Evolutionary conservation across 164 flowering plant genomes (phyloP).

Genomic region (Buxus sempervirens): DNA sequence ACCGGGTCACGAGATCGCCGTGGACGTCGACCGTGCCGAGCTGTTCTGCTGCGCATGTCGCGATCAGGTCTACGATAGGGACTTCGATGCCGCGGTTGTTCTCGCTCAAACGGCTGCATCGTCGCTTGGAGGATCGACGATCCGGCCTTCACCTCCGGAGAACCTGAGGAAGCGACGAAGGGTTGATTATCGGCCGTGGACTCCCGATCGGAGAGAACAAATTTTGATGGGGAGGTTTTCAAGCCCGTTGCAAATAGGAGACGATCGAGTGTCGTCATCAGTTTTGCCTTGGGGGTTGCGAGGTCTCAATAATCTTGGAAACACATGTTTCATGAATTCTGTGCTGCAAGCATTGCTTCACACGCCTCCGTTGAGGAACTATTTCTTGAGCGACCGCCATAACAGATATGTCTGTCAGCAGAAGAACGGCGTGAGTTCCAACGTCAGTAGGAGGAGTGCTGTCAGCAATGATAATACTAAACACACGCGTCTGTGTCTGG

Average conservation of each 20-base stretch:
- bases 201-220: slow-evolving; percentile 52
- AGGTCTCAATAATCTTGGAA: slow-evolving; percentile 83
- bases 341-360: slow-evolving; percentile 90
- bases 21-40: slow-evolving; percentile 82
- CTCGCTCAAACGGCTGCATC: slow-evolving; percentile 39
- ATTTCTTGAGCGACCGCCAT: slow-evolving; percentile 80
- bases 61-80: slow-evolving; percentile 80
- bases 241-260: slow-evolving; percentile 24
- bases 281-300: slow-evolving; percentile 61
- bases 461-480: not conserved
- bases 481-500: slow-evolving; percentile 47
- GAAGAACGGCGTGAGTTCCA: slow-evolving; percentile 22
- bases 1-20: slow-evolving; percentile 64
- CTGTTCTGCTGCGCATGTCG: slow-evolving; percentile 73
- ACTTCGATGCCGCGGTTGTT: slow-evolving; percentile 68
- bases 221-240: slow-evolving; percentile 38
- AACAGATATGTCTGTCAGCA: slow-evolving; percentile 60
- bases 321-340: slow-evolving; percentile 93
- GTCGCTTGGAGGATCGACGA: slow-evolving; percentile 16
- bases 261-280: slow-evolving; percentile 10
- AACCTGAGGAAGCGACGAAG: slow-evolving; percentile 51
- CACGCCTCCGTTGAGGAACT: slow-evolving; percentile 82
- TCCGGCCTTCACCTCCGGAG: slow-evolving; percentile 27
- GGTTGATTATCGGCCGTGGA: slow-evolving; percentile 70
- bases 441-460: slow-evolving; percentile 9